Conservation (phyloP, 2,329 filamentous ascomycete species). For the Myriosclerotinia curreyana region DNA sequence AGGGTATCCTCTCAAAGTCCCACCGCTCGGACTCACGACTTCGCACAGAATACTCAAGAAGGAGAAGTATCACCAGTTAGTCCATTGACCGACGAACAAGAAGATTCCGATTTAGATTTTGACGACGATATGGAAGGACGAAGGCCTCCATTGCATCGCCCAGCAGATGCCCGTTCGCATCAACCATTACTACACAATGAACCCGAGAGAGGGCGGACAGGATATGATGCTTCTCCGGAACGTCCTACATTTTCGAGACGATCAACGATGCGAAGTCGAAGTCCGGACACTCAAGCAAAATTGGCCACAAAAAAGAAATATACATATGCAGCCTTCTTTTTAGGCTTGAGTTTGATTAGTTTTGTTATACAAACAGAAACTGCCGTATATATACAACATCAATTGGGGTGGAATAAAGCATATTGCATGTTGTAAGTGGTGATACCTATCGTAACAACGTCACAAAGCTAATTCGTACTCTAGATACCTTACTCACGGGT, state of each 20-base stretch:
- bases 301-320: slow-evolving; percentile 76
- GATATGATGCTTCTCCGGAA: slow-evolving; percentile 34
- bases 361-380: slow-evolving; percentile 96
- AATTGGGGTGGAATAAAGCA: slow-evolving; percentile 94
- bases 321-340: slow-evolving; percentile 79
- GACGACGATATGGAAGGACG: slow-evolving; percentile 40
- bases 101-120: slow-evolving; percentile 31
- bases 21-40: slow-evolving; percentile 24
- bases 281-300: slow-evolving; percentile 63
- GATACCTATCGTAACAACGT: not conserved
- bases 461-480: slow-evolving; percentile 13
- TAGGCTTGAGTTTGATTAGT: slow-evolving; percentile 76
- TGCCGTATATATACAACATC: slow-evolving; percentile 89
- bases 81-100: slow-evolving; percentile 26
- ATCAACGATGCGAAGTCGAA: slow-evolving; percentile 73
- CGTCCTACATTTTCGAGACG: slow-evolving; percentile 48
- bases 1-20: slow-evolving; percentile 26
- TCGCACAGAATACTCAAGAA: slow-evolving; percentile 25
- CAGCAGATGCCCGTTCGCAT: slow-evolving; percentile 42
- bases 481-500: slow-evolving; percentile 86
- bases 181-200: slow-evolving; percentile 38
- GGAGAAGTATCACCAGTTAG: slow-evolving; percentile 18
- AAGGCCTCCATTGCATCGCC: slow-evolving; percentile 42
- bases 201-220: slow-evolving; percentile 37
- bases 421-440: slow-evolving; percentile 88